Base-by-base conservation (phyloP, 1,284 basidiomycete species). In the Meripilus lineatus region DNA sequence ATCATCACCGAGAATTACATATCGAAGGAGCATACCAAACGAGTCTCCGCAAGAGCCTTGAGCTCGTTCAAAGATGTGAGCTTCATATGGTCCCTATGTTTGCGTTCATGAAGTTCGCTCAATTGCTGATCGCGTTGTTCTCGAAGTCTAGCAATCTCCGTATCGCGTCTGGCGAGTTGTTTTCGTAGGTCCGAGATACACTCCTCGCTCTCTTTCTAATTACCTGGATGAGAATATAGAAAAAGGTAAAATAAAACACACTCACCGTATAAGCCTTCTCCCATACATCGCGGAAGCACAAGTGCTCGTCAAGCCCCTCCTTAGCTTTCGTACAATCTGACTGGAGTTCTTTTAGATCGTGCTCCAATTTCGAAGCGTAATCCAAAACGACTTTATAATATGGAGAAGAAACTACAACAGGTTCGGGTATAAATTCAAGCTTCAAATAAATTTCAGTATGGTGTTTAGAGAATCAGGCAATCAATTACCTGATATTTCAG, bases 91-190 rank as follows among this genome's bases (percentile, higher is more conserved):
- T 92, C 88, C 50, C 75, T 79, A 21, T 80, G 75, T 58, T 79
- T 83, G 44, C 84, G 74, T 58, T 93, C 89, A 28, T 72, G 66
- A 28, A 93, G 57, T 55, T 95, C 90, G 2, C 84, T 78, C 11
- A 68, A 66, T 36, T 77, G 69, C 49, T 91, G 87, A 57, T 96
- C 92, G 30, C 93, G 80, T 51, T 85, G 76, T 38, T 87, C 85
- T 21, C 93, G 80, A 25, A 96, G 70, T 36, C 93, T 80, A 14
- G 75, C 69, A 46, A 84, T 75, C 51, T 96, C 92, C 1, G 69
- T 64, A 55, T 94, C 89, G 41, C 84, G 80, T 58, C 84, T 86
- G 7, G 68, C 59, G 24, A 88, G 55, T 52, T 77, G 64, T 1
- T 54, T 54, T 51, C 75, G 79, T 18, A 83, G 63, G 39, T 89